A percentile compares a stretch with the other conserved stretches of the same genome.
Conservation (phyloP, 163 green algal genomes). For the Chlamydomonas reinhardtii region DNA sequence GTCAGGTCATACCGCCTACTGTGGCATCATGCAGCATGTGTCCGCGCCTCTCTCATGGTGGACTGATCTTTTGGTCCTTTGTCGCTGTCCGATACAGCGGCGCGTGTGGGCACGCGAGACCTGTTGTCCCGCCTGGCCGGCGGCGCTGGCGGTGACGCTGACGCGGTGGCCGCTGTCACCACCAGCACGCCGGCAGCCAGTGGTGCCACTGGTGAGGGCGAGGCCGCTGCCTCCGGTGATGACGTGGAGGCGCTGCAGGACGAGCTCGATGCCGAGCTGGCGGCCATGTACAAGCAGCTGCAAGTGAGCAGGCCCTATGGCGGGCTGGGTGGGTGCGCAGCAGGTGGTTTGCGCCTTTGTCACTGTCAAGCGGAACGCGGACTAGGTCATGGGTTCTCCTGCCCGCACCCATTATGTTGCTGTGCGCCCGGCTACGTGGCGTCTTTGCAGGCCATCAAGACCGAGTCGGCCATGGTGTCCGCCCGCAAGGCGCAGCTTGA, state of each 20-base stretch:
- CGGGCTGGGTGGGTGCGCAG: neutral
- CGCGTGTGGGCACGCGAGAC: neutral
- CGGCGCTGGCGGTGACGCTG: too few relatives aligned
- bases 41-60: too few relatives aligned
- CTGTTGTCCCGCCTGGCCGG: neutral
- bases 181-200: neutral
- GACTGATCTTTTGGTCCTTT: too few relatives aligned
- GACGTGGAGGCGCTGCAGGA: conserved; percentile 53
- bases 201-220: neutral
- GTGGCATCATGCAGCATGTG: too few relatives aligned
- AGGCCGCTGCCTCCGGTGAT: conserved; percentile 1
- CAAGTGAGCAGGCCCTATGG: conserved; percentile 28
- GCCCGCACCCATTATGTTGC: neutral
- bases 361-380: too few relatives aligned
- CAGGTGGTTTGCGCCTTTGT: too few relatives aligned
- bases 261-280: conserved; percentile 59
- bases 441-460: conserved; percentile 47
- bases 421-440: neutral
- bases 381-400: neutral
- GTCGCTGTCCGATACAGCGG: neutral
- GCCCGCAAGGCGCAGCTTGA: conserved; percentile 54
- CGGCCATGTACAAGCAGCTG: conserved; percentile 57
- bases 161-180: neutral
- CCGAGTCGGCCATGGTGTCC: conserved; percentile 46
- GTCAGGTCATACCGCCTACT: too few relatives aligned